Evolutionary conservation across 768 basidiomycete species (phyloP).

Genomic region (Agaricus blazei): DNA sequence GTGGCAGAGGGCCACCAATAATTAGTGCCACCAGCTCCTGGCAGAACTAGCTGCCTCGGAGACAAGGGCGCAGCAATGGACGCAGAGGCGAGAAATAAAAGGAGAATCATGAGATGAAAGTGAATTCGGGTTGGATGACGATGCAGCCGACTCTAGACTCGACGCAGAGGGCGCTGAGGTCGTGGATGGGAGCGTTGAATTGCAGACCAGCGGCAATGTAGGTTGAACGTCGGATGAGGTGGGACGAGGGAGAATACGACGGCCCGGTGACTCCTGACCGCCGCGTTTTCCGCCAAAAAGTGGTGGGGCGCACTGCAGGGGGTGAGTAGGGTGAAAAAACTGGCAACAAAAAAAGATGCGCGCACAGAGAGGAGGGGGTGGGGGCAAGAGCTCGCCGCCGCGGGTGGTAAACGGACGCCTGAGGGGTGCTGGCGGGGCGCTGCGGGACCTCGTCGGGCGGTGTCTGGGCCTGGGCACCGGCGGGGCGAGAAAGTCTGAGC

Average conservation of each 20-base stretch:
- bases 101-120: not conserved
- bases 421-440: constrained; percentile 38
- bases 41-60: no score
- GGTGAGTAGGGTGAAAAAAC: not conserved
- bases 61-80: not conserved
- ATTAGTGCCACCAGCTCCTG: not conserved
- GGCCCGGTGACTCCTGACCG: constrained; percentile 68
- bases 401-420: constrained; percentile 20
- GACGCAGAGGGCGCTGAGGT: constrained; percentile 58
- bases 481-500: constrained; percentile 33
- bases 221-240: constrained; percentile 72
- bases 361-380: constrained; percentile 64
- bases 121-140: constrained; percentile 36
- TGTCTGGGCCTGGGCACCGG: constrained; percentile 19
- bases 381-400: constrained; percentile 47
- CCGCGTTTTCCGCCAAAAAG: constrained; percentile 73
- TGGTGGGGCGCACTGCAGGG: constrained; percentile 65
- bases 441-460: constrained; percentile 41
- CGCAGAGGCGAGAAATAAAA: not conserved
- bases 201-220: constrained; percentile 74
- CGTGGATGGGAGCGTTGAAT: constrained; percentile 56
- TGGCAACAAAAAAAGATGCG: constrained; percentile 10
- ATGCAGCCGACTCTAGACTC: constrained; percentile 50
- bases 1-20: constrained; percentile 4
- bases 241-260: constrained; percentile 68